Base-by-base conservation (phyloP, 225 moss, liverwort and hornwort genomes). In the Rhytidiadelphus loreus region DNA sequence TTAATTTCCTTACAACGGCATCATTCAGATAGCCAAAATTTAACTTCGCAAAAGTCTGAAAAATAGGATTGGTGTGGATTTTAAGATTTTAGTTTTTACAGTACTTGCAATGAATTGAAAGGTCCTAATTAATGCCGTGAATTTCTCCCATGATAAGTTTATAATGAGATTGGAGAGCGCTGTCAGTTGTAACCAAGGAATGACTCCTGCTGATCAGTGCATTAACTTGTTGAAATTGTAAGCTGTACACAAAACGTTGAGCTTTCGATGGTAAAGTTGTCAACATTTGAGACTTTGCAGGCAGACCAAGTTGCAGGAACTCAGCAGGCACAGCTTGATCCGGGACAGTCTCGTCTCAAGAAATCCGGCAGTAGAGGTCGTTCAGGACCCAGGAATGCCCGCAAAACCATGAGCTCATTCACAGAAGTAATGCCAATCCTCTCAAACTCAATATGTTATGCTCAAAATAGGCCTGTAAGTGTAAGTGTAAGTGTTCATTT, bases 351-450 rank as follows among this genome's bases (percentile, higher is more conserved):
- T 71, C 12, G 4, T 37, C 66, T 77, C 58, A 87, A 72, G 82
- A 75, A 76, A 62, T 24, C 69, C 3, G 83, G 52, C 55, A 46
- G 43, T 44, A 24, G 25, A 50, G 63, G 56, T 74, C 68, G 57
- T 55, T 84, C 87, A 28, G 63, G 86, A 41, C 15, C 66, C 29
- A 39, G 52, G 79, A 79, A 39, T 13, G 70, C 9, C 39, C 30
- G 52, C 61, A 50, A 63, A n/a, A 25, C 8, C n/a, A 13, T 41
- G 79, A 70, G 41, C 30, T 61, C 77, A 16, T 82, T 82, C 82
- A 85, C 77, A 85, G 77, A 90, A 72, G 90, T 90, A 90, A 56
- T 72, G 82, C 55, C 86, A 60, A 52, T 72, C 43, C 55, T 81
- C 84, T 81, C 12, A 46, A 37, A 48, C 61, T 68, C 33, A 19